Conservation (phyloP, 176 grass and related monocot species). For the Elymus sibiricus region DNA sequence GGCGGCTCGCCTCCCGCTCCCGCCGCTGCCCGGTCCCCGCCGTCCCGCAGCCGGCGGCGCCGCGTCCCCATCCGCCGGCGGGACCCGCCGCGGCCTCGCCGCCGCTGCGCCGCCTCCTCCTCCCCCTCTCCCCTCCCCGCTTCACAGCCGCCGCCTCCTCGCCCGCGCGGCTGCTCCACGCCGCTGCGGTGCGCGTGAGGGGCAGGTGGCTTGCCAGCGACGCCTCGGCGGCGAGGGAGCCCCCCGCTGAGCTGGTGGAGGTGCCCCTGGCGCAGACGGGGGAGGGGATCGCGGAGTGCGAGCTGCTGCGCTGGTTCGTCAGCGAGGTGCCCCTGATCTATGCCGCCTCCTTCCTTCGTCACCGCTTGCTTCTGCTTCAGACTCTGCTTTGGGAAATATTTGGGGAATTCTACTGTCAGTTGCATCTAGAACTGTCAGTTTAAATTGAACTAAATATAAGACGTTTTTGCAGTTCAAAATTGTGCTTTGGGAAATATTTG, state of each 20-base stretch:
- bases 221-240: not conserved
- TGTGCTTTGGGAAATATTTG: too few relatives aligned
- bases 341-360: too few relatives aligned
- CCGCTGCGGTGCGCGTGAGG: not conserved
- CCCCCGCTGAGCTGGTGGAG: conserved; percentile 52
- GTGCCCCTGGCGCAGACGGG: conserved; percentile 90
- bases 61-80: not conserved
- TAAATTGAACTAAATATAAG: too few relatives aligned
- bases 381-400: too few relatives aligned
- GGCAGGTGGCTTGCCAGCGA: conserved; percentile 41
- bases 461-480: too few relatives aligned
- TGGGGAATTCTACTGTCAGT: too few relatives aligned
- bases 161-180: not conserved
- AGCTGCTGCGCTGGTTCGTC: conserved; percentile 90
- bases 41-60: not conserved
- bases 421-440: too few relatives aligned
- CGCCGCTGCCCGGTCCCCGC: not conserved
- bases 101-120: conserved; percentile 21
- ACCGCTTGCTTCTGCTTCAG: too few relatives aligned
- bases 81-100: not conserved
- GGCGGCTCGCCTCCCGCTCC: conserved; percentile 17
- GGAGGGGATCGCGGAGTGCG: conserved; percentile 96
- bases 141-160: not conserved
- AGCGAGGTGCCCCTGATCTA: conserved; percentile 34
- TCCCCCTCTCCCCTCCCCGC: not conserved